phyloP scores from a whole-genome alignment of 768 basidiomycete species.

The Termitomyces sp. region DNA sequence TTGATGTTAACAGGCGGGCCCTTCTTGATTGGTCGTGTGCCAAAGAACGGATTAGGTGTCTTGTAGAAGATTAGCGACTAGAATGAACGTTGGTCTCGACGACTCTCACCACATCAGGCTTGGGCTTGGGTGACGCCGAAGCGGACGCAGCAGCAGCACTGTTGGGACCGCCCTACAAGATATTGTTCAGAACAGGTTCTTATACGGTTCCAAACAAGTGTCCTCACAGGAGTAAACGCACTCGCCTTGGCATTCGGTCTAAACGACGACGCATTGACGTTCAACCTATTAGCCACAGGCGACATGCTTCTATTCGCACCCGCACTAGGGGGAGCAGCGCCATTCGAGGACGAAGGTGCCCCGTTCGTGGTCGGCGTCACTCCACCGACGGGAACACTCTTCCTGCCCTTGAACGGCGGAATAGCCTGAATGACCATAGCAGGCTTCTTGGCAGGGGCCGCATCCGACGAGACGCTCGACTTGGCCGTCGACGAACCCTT shows the following conservation, averaged over 20 bases:
- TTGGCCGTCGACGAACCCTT: conserved; percentile 30
- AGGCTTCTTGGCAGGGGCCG: conserved; percentile 42
- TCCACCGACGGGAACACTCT: conserved; percentile 28
- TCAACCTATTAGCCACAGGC: conserved; percentile 65
- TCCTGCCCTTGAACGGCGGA: conserved; percentile 82
- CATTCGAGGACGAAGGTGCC: conserved; percentile 23
- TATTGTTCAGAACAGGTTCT: conserved; percentile 18
- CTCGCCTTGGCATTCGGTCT: conserved; percentile 82
- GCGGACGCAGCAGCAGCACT: conserved; percentile 41
- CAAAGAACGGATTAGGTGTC: conserved; percentile 87
- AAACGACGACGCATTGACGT: conserved; percentile 90
- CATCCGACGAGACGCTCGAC: conserved; percentile 28
- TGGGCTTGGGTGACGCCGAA: conserved; percentile 62
- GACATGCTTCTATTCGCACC: conserved; percentile 38
- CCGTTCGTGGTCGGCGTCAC: conserved; percentile 29
- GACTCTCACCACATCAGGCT: conserved; percentile 49
- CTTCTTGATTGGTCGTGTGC: conserved; percentile 75
- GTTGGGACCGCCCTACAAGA: conserved; percentile 45
- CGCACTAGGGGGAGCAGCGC: conserved; percentile 17
- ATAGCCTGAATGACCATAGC: conserved; percentile 86
- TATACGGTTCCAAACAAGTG: too few relatives aligned
- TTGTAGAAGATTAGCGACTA: conserved; percentile 26
- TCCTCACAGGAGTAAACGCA: conserved; percentile 66
- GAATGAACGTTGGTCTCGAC: background rate
- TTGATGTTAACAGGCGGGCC: conserved; percentile 77